phyloP scores from a whole-genome alignment of 441 rosid genomes.

The Bruguiera hainesii region DNA sequence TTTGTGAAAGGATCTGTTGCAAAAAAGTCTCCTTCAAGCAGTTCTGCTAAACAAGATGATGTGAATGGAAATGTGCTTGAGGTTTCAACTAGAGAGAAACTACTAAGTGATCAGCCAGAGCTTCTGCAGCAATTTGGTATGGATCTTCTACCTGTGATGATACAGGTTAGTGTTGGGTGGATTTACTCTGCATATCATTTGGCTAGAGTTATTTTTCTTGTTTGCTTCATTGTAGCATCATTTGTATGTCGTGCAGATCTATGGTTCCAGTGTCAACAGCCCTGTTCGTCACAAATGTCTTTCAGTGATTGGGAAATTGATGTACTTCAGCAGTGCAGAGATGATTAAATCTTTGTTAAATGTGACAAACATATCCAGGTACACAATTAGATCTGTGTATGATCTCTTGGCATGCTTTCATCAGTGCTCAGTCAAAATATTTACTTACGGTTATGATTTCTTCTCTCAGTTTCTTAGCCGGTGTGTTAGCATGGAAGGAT shows the following conservation, averaged over 20 bases:
- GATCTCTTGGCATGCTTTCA: constrained; percentile 9
- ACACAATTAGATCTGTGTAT: constrained; percentile 17
- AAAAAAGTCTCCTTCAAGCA: constrained; percentile 63
- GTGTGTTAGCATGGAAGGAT: constrained; percentile 99
- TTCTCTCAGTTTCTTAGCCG: constrained; percentile 79
- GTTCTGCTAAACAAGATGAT: constrained; percentile 73
- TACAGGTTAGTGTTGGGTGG: constrained; percentile 57
- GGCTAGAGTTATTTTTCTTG: neutral
- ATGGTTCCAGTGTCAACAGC: constrained; percentile 96
- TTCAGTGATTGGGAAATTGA: constrained; percentile 90
- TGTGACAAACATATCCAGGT: constrained; percentile 94
- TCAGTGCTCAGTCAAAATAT: constrained; percentile 4
- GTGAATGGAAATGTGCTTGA: constrained; percentile 45
- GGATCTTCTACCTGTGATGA: constrained; percentile 95
- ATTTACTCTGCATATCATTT: neutral
- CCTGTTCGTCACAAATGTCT: constrained; percentile 98
- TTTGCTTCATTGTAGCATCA: constrained; percentile 14
- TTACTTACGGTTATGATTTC: constrained; percentile 19
- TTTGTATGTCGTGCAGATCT: constrained; percentile 57
- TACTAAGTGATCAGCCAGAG: constrained; percentile 88
- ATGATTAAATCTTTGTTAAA: constrained; percentile 86
- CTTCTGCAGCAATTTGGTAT: constrained; percentile 94
- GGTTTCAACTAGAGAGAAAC: constrained; percentile 79
- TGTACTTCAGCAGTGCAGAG: constrained; percentile 90
- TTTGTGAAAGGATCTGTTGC: constrained; percentile 70